A percentile compares a stretch with the other conserved stretches of the same genome.
These are phyloP conservation scores for Cyclaneusma minus DNA, from an alignment of 2,329 filamentous ascomycete genomes.

Conservation along the genomic window DNA sequence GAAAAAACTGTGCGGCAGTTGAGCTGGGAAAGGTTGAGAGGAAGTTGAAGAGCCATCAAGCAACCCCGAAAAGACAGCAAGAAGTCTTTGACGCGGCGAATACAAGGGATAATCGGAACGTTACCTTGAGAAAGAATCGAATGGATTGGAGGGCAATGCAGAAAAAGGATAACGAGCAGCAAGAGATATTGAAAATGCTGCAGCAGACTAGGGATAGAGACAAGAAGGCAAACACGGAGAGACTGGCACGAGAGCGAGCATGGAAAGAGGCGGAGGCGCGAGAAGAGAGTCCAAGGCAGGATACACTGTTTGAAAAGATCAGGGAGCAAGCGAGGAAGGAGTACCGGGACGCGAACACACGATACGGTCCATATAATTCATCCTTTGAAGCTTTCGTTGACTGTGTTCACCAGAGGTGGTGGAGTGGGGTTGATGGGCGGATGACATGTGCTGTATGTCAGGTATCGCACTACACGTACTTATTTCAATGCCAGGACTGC, in stretches of 20 bases:
- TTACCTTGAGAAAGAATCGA: conserved; percentile 2
- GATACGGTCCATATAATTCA: conserved; percentile 1
- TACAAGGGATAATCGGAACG: conserved; percentile 5
- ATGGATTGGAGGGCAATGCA: conserved; percentile 5
- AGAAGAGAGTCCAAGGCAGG: conserved; percentile 6
- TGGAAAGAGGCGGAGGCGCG: conserved; percentile 6
- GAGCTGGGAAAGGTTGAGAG: no score
- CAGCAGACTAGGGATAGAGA: conserved; percentile 1
- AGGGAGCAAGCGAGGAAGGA: conserved; percentile 3
- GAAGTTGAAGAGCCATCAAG: conserved; percentile 4
- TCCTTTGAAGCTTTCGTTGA: not conserved
- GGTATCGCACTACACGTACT: conserved; percentile 7
- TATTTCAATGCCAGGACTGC: conserved; percentile 11
- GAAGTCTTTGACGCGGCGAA: conserved; percentile 6
- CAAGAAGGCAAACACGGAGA: conserved; percentile 5
- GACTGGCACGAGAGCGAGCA: conserved; percentile 4
- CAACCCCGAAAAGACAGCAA: conserved; percentile 3
- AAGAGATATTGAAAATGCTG: conserved; percentile 3
- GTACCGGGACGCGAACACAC: conserved; percentile 1
- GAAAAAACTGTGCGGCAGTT: no score
- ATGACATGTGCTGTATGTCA: conserved; percentile 7
- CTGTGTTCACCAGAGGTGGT: conserved; percentile 10
- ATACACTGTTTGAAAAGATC: no score
- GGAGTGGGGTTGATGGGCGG: conserved; percentile 9
- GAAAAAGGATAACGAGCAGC: conserved; percentile 4